phyloP scores from a whole-genome alignment of 1,139 yeast species.

The Debaryomyces nepalensis region DNA sequence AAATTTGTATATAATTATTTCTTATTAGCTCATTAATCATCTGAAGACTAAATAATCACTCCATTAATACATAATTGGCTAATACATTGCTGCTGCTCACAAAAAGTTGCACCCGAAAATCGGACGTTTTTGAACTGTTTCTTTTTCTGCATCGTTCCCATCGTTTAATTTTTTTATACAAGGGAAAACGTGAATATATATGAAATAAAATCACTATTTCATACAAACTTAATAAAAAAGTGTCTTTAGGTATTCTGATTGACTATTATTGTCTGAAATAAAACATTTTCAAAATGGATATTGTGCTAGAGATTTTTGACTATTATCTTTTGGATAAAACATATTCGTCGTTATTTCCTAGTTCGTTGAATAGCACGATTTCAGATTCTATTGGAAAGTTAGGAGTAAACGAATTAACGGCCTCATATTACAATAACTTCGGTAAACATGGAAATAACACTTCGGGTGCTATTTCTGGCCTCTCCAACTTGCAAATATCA shows the following conservation, averaged over 20 bases:
- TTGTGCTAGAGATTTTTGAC: slow-evolving; percentile 81
- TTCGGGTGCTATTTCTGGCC: slow-evolving; percentile 8
- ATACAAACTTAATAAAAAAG: too few relatives aligned
- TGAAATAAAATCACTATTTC: slow-evolving; percentile 7
- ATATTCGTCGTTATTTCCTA: slow-evolving; percentile 59
- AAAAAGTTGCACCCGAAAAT: slow-evolving; percentile 11
- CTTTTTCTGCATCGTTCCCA: slow-evolving; percentile 15
- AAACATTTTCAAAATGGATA: slow-evolving; percentile 64
- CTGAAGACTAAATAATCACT: background rate
- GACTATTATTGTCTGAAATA: background rate
- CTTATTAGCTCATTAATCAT: background rate
- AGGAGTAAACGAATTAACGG: slow-evolving; percentile 4
- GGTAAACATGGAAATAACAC: slow-evolving; percentile 15
- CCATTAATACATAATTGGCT: slow-evolving; percentile 6
- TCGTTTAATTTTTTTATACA: slow-evolving; percentile 16
- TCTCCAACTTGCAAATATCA: slow-evolving; percentile 19
- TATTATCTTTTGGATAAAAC: slow-evolving; percentile 69
- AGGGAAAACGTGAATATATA: slow-evolving; percentile 11
- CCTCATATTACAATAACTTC: slow-evolving; percentile 11
- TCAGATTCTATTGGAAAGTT: slow-evolving; percentile 15
- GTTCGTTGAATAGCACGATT: slow-evolving; percentile 28
- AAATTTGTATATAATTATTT: slow-evolving; percentile 8
- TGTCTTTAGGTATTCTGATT: background rate
- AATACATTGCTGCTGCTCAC: background rate
- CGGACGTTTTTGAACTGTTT: slow-evolving; percentile 12